Evolutionary conservation across 176 grass and related monocot species (phyloP), one percentile per base, ranked within the genome.

Genomic region (Aegilops umbellulata): DNA sequence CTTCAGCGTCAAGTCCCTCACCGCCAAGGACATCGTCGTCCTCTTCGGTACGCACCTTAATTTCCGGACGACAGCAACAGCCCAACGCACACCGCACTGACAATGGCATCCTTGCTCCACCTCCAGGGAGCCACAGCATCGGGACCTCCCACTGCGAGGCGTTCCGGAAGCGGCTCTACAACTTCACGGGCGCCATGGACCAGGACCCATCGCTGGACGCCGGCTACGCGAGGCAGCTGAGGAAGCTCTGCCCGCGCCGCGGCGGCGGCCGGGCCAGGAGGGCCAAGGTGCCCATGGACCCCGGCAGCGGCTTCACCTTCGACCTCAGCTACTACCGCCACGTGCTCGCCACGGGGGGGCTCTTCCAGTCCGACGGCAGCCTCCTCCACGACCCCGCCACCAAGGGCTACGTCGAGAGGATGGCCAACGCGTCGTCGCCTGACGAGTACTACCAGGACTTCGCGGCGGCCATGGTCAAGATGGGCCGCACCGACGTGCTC

Each of bases 401-500:
- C 60, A 92, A 25, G 20, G 84, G 20, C 30, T 92, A 92, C 81
- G 84, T 92, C 76, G 51, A 89, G 87, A 90, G 81, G 67, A 42
- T 92, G 75, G 87, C 88, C 29, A 87, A 81, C 47, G 88, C 87
- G 0, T 49, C 81, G 32, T 92, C 91, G 77, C 74, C 91, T 0
- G 79, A 84, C 30, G 85, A 87, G 58, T 90, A 89, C 80, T 92
- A 80, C 58, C 11, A 2, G 5, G 91, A 92, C 49, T 92, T 92
- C 35, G 80, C 79, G 0, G 66, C 8, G 23, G 87, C 91, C 0
- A 92, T 92, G 91, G 23, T 92, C 79, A 88, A 90, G 82, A 86
- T 92, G 91, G 91, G 91, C 16, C 87, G 91, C 76, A 92, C 85
- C 79, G 84, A 89, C 57, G 91, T 92, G 80, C 91, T 92, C 38